Conservation (phyloP, 495 filamentous ascomycete species). For the Daldinia grandis region DNA sequence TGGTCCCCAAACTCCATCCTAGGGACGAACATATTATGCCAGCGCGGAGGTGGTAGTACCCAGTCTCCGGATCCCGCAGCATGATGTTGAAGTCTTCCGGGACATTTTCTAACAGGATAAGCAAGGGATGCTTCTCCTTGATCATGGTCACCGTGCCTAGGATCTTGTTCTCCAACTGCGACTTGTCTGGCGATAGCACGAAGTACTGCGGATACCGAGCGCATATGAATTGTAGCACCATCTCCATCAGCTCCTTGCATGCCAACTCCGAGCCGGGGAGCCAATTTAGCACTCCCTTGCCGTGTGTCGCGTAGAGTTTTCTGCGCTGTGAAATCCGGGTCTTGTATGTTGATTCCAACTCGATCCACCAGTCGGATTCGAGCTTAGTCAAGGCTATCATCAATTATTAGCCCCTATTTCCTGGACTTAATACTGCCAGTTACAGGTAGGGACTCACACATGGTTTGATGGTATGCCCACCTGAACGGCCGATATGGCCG, state of each 20-base stretch:
- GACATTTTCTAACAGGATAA: constrained; percentile 80
- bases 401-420: neutral
- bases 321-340: constrained; percentile 75
- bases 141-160: constrained; percentile 71
- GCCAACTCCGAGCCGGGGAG: constrained; percentile 83
- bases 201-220: constrained; percentile 85
- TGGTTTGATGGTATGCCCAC: constrained; percentile 92
- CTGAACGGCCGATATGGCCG: constrained; percentile 82
- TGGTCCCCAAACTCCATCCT: constrained; percentile 81
- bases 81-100: constrained; percentile 90
- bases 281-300: constrained; percentile 68
- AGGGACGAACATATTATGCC: constrained; percentile 81
- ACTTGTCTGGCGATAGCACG: constrained; percentile 64
- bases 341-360: constrained; percentile 81
- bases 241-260: constrained; percentile 92
- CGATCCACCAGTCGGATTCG: constrained; percentile 90
- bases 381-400: constrained; percentile 76
- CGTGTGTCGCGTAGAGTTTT: constrained; percentile 70
- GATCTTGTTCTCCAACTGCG: constrained; percentile 74
- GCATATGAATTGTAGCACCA: constrained; percentile 80
- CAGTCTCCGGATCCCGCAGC: constrained; percentile 74
- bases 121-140: constrained; percentile 69
- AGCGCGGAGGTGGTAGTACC: constrained; percentile 79
- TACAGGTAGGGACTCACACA: constrained; percentile 70
- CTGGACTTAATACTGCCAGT: neutral